A percentile compares a stretch with the other conserved stretches of the same genome.
These are phyloP conservation scores for Penicillium carneum DNA, from an alignment of 2,329 filamentous ascomycete species.

Conservation along the genomic window DNA sequence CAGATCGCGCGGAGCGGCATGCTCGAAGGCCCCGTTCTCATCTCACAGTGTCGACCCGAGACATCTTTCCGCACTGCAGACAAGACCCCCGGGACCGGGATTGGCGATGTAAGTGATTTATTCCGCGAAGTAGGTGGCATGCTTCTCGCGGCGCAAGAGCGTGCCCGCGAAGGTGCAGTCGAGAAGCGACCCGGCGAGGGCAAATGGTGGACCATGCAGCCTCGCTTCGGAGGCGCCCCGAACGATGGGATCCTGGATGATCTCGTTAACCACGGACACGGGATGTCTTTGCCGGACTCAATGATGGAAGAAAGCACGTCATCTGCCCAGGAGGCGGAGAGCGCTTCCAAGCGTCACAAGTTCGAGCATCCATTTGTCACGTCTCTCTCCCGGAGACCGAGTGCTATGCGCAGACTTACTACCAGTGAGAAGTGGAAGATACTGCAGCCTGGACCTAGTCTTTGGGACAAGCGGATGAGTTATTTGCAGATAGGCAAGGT, in stretches of 20 bases:
- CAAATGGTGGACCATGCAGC: slow-evolving; percentile 66
- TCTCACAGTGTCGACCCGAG: slow-evolving; percentile 63
- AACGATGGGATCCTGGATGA: slow-evolving; percentile 48
- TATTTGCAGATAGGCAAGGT: slow-evolving; percentile 66
- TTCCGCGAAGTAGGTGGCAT: slow-evolving; percentile 65
- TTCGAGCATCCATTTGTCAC: slow-evolving; percentile 45
- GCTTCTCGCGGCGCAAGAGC: slow-evolving; percentile 66
- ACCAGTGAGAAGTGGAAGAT: slow-evolving; percentile 62
- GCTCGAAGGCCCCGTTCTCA: slow-evolving; percentile 66
- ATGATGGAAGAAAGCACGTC: slow-evolving; percentile 39
- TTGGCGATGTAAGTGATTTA: slow-evolving; percentile 59
- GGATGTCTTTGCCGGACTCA: slow-evolving; percentile 40
- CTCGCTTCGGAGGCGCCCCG: slow-evolving; percentile 63
- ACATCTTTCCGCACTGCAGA: slow-evolving; percentile 58
- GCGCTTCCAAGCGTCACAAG: slow-evolving; percentile 51
- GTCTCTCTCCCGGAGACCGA: slow-evolving; percentile 41
- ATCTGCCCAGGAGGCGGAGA: slow-evolving; percentile 36
- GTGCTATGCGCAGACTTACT: slow-evolving; percentile 52
- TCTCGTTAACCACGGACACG: slow-evolving; percentile 41
- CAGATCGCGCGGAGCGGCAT: slow-evolving; percentile 61
- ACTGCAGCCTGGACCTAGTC: slow-evolving; percentile 57
- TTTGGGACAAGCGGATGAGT: slow-evolving; percentile 64
- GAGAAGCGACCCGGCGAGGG: slow-evolving; percentile 62
- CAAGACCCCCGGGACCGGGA: slow-evolving; percentile 41
- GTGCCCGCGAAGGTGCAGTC: slow-evolving; percentile 61